Evolutionary conservation across 352 stramenopile genomes (phyloP), one percentile per base, ranked within the genome.

Genomic region (Globisporangium paroecandrum): DNA sequence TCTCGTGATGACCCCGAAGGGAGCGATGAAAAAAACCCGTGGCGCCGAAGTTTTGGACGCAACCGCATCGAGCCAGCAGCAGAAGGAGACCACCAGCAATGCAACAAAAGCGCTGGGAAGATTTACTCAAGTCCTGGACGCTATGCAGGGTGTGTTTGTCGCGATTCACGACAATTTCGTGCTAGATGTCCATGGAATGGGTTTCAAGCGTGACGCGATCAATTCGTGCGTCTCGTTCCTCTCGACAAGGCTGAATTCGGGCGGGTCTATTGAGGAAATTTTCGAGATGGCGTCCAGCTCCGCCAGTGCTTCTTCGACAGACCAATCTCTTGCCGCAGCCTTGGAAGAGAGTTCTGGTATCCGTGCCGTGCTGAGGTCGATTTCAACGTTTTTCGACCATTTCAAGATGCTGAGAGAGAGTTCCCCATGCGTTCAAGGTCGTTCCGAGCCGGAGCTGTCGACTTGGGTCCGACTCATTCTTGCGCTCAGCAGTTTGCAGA

Each of bases 1-100:
- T 2, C 58, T 90, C 32, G 79, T 83, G 24, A 76, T 71, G 24
- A 82, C 74, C 8, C 64, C 81, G 4, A 89, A 89, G 53, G 81
- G 76, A 38, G 78, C 78, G 15, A 81, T 87, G 71, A 89, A 81
- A 51, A 79, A 78, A 34, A 67, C 75, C 38, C 71, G 79, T 58
- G 63, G 62, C 0, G 64, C 51, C 25, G 78, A 61, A 49, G 73
- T 69, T 24, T 79, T 70, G 22, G 34, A 53, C 18, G 25, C 34
- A 10, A 38, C 41, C 43, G 64, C 36, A 34, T 36, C 36, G 13
- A 38, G 12, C 13, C 46, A n/a, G 62, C 53, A 71, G 25, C n/a
- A 4, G 15, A 64, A 68, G 43, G 56, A 62, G 51, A 62, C 5
- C 25, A n/a, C n/a, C 46, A 54, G 25, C 20, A 41, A 24, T 8